Percentiles rank a stretch among this genome's conserved stretches.
phyloP scores from a whole-genome alignment of 768 basidiomycete genomes.

The Russula lepida region DNA sequence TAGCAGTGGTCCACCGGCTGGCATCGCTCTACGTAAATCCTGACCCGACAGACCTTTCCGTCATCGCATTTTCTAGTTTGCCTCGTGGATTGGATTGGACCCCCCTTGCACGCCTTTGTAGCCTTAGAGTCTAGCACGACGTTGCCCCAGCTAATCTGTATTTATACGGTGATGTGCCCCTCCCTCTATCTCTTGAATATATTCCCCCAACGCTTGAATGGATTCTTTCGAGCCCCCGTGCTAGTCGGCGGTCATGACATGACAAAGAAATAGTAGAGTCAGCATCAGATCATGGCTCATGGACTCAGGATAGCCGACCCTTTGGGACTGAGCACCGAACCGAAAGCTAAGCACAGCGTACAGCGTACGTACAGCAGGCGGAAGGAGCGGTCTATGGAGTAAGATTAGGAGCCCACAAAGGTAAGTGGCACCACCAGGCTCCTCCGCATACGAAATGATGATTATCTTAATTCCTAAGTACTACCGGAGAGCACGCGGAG shows the following conservation, averaged over 20 bases:
- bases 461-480: too few species aligned
- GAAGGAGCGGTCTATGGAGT: neutral
- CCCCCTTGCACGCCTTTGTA: constrained; percentile 2
- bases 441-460: too few species aligned
- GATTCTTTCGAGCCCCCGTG: neutral
- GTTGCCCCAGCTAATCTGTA: neutral
- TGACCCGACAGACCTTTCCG: neutral
- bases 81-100: neutral
- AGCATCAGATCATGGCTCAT: neutral
- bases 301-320: neutral
- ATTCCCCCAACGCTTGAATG: neutral
- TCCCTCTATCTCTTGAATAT: neutral
- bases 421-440: neutral
- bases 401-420: neutral
- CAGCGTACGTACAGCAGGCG: too few species aligned
- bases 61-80: neutral
- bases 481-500: constrained; percentile 10
- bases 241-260: neutral
- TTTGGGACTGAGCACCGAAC: too few species aligned
- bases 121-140: constrained; percentile 4
- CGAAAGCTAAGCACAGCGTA: too few species aligned
- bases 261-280: neutral
- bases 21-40: constrained; percentile 12
- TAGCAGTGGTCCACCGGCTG: neutral
- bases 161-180: neutral